phyloP scores from a whole-genome alignment of 495 filamentous ascomycete genomes.

The Apodospora peruviana region DNA sequence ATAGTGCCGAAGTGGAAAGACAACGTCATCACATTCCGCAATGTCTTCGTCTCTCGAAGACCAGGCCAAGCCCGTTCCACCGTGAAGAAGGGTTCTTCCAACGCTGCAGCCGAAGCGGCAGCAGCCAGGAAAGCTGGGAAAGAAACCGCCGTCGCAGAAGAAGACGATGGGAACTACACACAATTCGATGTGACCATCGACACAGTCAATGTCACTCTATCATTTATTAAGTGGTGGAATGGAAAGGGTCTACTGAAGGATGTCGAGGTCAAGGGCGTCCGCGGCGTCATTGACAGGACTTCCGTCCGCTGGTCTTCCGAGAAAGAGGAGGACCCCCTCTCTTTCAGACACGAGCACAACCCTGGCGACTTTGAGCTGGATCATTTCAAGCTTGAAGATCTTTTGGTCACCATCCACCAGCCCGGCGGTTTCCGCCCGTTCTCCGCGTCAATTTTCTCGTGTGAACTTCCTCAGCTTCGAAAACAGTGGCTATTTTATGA shows the following conservation, averaged over 20 bases:
- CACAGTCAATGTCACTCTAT: constrained; percentile 94
- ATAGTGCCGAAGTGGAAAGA: constrained; percentile 94
- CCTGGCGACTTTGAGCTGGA: constrained; percentile 96
- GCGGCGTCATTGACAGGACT: constrained; percentile 90
- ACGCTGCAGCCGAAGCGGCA: constrained; percentile 78
- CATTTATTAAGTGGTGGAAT: constrained; percentile 96
- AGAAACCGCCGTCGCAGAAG: constrained; percentile 38
- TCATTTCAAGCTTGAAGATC: constrained; percentile 89
- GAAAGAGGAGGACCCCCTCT: constrained; percentile 77
- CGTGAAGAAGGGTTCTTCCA: constrained; percentile 89
- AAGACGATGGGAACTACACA: constrained; percentile 93
- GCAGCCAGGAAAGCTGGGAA: constrained; percentile 56
- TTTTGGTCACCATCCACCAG: constrained; percentile 88
- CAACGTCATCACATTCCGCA: constrained; percentile 92
- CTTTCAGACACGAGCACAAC: constrained; percentile 78
- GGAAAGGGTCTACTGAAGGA: constrained; percentile 87
- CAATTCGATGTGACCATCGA: constrained; percentile 95
- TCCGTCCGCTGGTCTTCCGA: constrained; percentile 65
- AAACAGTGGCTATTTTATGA: constrained; percentile 99
- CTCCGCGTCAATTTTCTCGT: constrained; percentile 89
- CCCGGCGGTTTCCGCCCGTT: constrained; percentile 87
- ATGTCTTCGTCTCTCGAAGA: constrained; percentile 89
- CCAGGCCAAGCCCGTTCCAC: constrained; percentile 72
- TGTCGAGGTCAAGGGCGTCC: constrained; percentile 91
- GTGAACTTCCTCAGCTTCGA: constrained; percentile 83